Conservation (phyloP, 768 basidiomycete species). For the Mycena epipterygia region DNA sequence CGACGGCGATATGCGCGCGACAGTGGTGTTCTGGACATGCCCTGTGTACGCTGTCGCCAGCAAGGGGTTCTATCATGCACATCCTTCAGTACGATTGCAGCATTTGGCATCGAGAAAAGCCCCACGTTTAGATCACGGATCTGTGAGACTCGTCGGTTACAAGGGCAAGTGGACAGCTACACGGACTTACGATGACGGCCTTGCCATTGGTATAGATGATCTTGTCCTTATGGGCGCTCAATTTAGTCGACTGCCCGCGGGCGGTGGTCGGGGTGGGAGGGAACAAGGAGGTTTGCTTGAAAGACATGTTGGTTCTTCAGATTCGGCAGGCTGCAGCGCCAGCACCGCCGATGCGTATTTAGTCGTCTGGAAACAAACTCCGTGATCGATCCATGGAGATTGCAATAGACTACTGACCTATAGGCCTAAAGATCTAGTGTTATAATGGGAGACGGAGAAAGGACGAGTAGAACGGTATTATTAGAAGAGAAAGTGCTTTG, state of each 20-base stretch:
- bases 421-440: no score
- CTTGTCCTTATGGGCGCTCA: conserved; percentile 82
- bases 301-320: conserved; percentile 49
- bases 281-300: conserved; percentile 62
- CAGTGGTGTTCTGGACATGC: conserved; percentile 87
- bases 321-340: not conserved
- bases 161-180: not conserved
- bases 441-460: no score
- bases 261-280: conserved; percentile 79
- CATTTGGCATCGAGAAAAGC: not conserved
- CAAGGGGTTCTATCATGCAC: conserved; percentile 70
- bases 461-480: no score
- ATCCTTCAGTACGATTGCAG: conserved; percentile 14
- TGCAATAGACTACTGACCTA: no score
- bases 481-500: no score
- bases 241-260: conserved; percentile 79
- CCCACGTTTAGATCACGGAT: conserved; percentile 87
- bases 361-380: conserved; percentile 71
- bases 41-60: conserved; percentile 78
- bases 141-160: conserved; percentile 51
- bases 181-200: conserved; percentile 80
- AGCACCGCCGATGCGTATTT: no score
- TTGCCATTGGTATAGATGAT: conserved; percentile 89
- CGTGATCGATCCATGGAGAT: not conserved
- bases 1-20: conserved; percentile 92